Evolutionary conservation across 257 asterid genomes (phyloP).

Genomic region (Salvia miltiorrhiza): DNA sequence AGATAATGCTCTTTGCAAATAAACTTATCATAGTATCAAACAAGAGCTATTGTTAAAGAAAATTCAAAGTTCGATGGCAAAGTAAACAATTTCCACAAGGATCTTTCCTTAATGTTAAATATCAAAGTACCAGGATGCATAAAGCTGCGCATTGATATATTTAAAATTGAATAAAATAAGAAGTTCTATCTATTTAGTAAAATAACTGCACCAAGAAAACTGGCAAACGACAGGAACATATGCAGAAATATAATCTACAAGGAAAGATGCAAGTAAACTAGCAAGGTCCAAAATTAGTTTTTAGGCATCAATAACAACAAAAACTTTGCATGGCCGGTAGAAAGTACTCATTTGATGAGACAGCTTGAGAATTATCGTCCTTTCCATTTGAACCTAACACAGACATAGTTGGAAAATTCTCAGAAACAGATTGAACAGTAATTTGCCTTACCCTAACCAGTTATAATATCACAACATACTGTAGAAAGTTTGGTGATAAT

Average conservation of each 20-base stretch:
- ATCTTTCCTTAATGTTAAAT: background rate
- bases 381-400: slow-evolving; percentile 45
- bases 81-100: background rate
- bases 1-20: background rate
- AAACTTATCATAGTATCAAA: slow-evolving; percentile 4
- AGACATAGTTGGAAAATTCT: slow-evolving; percentile 14
- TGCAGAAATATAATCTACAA: background rate
- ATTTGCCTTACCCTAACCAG: background rate
- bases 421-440: slow-evolving; percentile 8
- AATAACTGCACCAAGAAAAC: background rate
- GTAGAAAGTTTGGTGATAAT: slow-evolving; percentile 2
- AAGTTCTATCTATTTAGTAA: background rate
- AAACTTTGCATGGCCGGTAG: slow-evolving; percentile 24
- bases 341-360: slow-evolving; percentile 47
- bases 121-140: background rate
- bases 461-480: background rate
- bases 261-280: background rate
- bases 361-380: slow-evolving; percentile 32
- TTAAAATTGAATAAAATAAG: background rate
- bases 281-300: background rate
- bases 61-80: background rate
- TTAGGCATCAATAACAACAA: background rate
- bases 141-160: background rate
- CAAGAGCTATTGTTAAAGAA: background rate
- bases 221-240: slow-evolving; percentile 3